Base-by-base conservation (phyloP, 495 filamentous ascomycete species). In the Opeltia flavorubescens region DNA sequence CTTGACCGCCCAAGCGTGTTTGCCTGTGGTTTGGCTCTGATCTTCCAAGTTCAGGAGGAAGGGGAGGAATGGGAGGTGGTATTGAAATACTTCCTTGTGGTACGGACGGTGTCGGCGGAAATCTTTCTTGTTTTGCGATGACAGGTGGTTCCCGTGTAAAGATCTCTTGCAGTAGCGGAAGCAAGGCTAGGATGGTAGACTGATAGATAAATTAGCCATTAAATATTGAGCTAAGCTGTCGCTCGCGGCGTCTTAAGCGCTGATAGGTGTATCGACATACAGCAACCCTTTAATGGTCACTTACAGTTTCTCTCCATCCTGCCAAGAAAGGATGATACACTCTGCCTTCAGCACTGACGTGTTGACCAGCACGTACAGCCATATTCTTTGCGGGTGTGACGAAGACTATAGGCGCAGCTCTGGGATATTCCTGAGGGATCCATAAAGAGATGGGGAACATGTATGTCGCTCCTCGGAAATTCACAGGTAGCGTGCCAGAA, bases 91-190 rank as follows among this genome's bases (percentile, higher is more conserved):
- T 59, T 43, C 70, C 67, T 31, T 66, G 58, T 17, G 63, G 56
- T 33, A 63, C 64, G 24, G 62, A 58, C 29, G 62, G 60, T 45
- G 24, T 51, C 30, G 52, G 56, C 38, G 53, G 57, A 31, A 64
- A 64, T 46, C 70, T 73, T 49, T 79, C 79, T 49, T 80, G 76
- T 46, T 76, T 82, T 44, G 86, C 74, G 47, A 85, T 75, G 20
- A 95, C 86, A 0, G 91, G 91, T 23, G 91, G 91, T 55, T 98
- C 91, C 62, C 91, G 91, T 18, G 87, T 80, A 58, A 98, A 98
- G 1, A 95, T 74, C 48, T 89, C 86, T 50, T 84, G 73, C 11
- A 98, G 68, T 23, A 94, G 81, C 8, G 75, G 80, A 2, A 95
- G 66, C 47, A 95, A 81, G 54, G 91, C 88, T 15, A 79, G 57